A percentile compares a stretch with the other conserved stretches of the same genome.
These are phyloP conservation scores for Phytophthora boehmeriae DNA, from an alignment of 352 stramenopile genomes.

Conservation along the genomic window DNA sequence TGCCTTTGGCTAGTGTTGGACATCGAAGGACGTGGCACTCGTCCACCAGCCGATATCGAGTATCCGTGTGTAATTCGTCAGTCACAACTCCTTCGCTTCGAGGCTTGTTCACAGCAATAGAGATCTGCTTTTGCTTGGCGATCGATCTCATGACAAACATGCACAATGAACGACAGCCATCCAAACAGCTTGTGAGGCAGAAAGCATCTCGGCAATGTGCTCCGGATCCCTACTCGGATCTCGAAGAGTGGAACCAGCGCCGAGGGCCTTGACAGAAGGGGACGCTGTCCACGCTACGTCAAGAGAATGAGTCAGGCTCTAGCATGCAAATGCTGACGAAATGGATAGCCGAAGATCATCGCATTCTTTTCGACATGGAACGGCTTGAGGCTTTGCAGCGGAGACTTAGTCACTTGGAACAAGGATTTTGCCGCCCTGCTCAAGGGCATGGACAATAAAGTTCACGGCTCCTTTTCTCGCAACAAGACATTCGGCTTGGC, in stretches of 20 bases:
- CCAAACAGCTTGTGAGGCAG: conserved; percentile 22
- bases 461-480: not conserved
- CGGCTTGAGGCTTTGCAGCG: too few species aligned
- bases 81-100: not conserved
- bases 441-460: too few species aligned
- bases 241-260: conserved; percentile 17
- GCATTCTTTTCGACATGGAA: not conserved
- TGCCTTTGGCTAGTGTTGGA: conserved; percentile 13
- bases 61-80: conserved; percentile 33
- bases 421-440: not conserved
- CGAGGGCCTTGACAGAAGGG: not conserved
- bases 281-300: not conserved
- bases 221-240: conserved; percentile 13
- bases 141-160: conserved; percentile 2
- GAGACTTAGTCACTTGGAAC: not conserved
- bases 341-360: conserved; percentile 1
- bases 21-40: conserved; percentile 16
- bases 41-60: conserved; percentile 22
- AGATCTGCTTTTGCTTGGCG: not conserved
- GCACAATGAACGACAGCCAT: conserved; percentile 6
- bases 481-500: not conserved
- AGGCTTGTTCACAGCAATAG: not conserved
- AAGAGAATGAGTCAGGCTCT: not conserved
- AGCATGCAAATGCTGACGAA: conserved; percentile 1
- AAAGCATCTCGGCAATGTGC: conserved; percentile 18